A percentile compares a stretch with the other conserved stretches of the same genome.
phyloP scores from a whole-genome alignment of 768 basidiomycete genomes.

The Pisolithus albus region DNA sequence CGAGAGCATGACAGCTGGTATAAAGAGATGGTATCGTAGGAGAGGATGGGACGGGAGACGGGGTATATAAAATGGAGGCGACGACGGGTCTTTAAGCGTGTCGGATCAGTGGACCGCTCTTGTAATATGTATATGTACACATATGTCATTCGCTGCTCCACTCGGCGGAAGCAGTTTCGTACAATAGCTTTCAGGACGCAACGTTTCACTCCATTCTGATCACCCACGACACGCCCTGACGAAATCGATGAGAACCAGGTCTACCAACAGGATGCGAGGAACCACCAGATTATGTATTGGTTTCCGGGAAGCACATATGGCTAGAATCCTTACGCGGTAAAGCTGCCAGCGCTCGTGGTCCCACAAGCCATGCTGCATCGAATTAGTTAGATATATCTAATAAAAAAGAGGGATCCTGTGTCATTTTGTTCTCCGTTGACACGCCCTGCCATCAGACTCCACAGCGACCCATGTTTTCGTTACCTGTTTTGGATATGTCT shows the following conservation, averaged over 20 bases:
- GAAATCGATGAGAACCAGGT: no score
- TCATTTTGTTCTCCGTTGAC: no score
- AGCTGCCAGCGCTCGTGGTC: no score
- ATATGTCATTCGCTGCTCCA: constrained; percentile 20
- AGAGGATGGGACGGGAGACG: constrained; percentile 8
- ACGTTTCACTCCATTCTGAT: background rate
- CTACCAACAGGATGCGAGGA: no score
- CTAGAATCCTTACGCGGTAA: no score
- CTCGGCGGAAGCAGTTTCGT: constrained; percentile 10
- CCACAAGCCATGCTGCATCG: no score
- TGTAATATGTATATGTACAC: background rate
- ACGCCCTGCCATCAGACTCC: no score
- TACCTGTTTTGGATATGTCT: constrained; percentile 1
- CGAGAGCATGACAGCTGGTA: background rate
- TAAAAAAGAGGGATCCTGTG: no score
- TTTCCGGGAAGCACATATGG: no score
- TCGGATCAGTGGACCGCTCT: constrained; percentile 21
- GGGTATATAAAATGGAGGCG: constrained; percentile 24
- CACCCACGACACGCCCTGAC: no score
- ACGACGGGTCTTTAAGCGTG: constrained; percentile 4
- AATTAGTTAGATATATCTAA: no score
- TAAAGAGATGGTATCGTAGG: constrained; percentile 11
- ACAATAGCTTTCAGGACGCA: background rate
- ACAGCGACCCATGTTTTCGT: background rate
- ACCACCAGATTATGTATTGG: no score